Conservation (phyloP, 306 rosid genomes). For the Prunus armeniaca region DNA sequence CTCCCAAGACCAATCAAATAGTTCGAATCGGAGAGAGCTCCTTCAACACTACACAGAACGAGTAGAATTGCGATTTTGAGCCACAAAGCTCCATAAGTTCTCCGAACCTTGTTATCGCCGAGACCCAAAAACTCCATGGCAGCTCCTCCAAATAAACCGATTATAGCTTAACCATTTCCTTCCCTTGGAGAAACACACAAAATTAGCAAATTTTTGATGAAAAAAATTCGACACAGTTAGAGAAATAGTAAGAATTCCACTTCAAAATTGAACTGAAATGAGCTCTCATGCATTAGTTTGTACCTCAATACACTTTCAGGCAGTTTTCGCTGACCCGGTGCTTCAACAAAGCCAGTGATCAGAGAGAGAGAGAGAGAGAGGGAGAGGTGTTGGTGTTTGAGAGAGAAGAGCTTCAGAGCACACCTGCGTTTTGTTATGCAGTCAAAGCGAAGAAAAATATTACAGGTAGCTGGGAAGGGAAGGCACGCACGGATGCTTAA, state of each 20-base stretch:
- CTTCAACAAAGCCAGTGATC: not conserved
- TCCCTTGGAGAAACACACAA: not conserved
- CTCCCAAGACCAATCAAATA: slow-evolving; percentile 86
- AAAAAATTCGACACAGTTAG: not conserved
- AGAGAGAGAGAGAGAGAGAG: not conserved
- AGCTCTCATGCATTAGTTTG: not conserved
- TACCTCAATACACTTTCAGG: not conserved
- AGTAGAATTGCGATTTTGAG: slow-evolving; percentile 21
- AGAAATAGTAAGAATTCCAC: not conserved
- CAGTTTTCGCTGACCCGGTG: not conserved
- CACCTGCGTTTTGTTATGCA: not conserved
- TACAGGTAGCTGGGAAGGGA: slow-evolving; percentile 9
- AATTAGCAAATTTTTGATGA: not conserved
- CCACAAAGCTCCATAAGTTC: slow-evolving; percentile 22
- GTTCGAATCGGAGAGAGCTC: slow-evolving; percentile 40
- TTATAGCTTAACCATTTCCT: slow-evolving; percentile 15
- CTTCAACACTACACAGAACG: slow-evolving; percentile 7
- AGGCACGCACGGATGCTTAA: not conserved
- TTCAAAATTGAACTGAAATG: not conserved
- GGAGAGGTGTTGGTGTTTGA: not conserved
- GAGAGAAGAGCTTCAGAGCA: not conserved
- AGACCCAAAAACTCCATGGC: slow-evolving; percentile 29
- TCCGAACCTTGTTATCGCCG: slow-evolving; percentile 5
- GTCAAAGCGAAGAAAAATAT: slow-evolving; percentile 13
- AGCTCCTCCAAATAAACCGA: slow-evolving; percentile 4